These are phyloP conservation scores for Casuarina glauca DNA, from an alignment of 306 rosid species.

Conservation along the genomic window DNA sequence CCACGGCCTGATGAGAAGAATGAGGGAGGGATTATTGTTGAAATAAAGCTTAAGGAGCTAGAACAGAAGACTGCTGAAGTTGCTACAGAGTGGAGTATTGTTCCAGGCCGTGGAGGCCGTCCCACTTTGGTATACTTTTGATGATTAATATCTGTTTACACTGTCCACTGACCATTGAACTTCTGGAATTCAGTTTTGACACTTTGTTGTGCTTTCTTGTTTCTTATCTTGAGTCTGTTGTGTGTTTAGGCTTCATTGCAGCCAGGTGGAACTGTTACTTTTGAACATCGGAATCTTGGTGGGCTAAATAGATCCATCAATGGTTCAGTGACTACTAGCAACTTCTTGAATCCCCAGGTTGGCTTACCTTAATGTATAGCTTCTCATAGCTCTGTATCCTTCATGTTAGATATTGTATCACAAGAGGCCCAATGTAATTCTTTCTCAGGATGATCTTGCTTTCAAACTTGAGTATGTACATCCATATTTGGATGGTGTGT, in stretches of 20 bases:
- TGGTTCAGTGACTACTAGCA: conserved; percentile 84
- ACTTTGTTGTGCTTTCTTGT: conserved; percentile 18
- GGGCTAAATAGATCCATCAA: conserved; percentile 82
- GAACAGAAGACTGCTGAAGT: conserved; percentile 96
- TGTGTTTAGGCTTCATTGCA: conserved; percentile 83
- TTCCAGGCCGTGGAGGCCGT: conserved; percentile 92
- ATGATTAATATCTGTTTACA: neutral
- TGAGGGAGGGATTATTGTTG: conserved; percentile 93
- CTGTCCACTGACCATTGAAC: neutral
- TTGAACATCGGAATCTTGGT: conserved; percentile 80
- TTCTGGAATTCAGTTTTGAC: conserved; percentile 5
- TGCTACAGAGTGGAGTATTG: conserved; percentile 93
- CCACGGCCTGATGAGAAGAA: conserved; percentile 92
- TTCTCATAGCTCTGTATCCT: neutral
- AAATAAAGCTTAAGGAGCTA: conserved; percentile 84
- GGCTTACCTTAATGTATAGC: conserved; percentile 15
- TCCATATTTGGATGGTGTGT: conserved; percentile 91
- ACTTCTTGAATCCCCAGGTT: conserved; percentile 85
- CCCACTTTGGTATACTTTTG: conserved; percentile 75
- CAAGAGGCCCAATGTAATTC: conserved; percentile 15
- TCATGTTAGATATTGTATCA: conserved; percentile 15
- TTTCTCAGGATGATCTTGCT: conserved; percentile 83
- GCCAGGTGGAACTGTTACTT: conserved; percentile 92
- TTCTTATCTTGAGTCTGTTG: conserved; percentile 21
- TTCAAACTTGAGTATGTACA: conserved; percentile 93